phyloP scores from a whole-genome alignment of 1,284 basidiomycete species.

The Sphagnurus paluster region DNA sequence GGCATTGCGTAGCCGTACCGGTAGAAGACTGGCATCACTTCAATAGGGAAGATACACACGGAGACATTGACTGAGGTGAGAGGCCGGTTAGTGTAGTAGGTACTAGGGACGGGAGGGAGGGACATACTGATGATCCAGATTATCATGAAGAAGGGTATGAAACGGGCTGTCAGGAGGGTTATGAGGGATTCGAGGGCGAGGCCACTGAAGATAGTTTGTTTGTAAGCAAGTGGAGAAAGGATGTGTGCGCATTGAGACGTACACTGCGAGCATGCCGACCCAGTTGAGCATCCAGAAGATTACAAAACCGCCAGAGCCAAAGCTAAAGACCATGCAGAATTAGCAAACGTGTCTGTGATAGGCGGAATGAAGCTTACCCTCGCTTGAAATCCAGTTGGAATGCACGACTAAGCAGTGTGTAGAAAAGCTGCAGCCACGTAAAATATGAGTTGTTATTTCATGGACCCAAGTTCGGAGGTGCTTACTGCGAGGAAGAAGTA shows the following conservation, averaged over 20 bases:
- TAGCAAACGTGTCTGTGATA: not conserved
- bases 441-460: constrained; percentile 1
- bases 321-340: constrained; percentile 26
- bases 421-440: constrained; percentile 41
- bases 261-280: constrained; percentile 60
- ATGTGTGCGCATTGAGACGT: constrained; percentile 20
- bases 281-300: constrained; percentile 77
- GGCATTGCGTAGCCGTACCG: constrained; percentile 69
- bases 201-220: constrained; percentile 31
- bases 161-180: constrained; percentile 51
- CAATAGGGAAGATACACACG: constrained; percentile 61
- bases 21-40: constrained; percentile 66
- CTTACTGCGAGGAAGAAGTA: constrained; percentile 65
- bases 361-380: constrained; percentile 28
- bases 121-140: constrained; percentile 65
- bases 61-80: constrained; percentile 58
- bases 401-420: constrained; percentile 63
- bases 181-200: constrained; percentile 67
- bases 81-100: constrained; percentile 12
- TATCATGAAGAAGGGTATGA: constrained; percentile 61
- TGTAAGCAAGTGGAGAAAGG: not conserved
- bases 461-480: constrained; percentile 19
- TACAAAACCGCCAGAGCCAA: constrained; percentile 62
- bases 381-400: constrained; percentile 62
- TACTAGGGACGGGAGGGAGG: constrained; percentile 10